Conservation (phyloP, 1,139 yeast genomes). For the Yarrowia galli region DNA sequence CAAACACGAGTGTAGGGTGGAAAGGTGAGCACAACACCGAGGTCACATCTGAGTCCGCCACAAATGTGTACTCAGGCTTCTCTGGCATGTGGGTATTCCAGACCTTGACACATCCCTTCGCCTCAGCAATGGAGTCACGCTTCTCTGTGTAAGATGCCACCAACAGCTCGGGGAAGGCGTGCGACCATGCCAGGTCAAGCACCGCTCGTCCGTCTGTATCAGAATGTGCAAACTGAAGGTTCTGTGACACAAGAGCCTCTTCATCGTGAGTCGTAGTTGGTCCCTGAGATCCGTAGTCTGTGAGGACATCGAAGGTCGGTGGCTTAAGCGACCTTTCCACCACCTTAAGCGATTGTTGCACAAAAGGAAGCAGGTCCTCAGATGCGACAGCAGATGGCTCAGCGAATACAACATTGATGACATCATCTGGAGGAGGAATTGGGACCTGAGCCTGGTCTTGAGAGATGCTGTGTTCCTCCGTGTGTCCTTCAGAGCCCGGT, state of each 20-base stretch:
- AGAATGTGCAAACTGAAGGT: conserved; percentile 45
- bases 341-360: conserved; percentile 54
- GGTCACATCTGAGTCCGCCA: conserved; percentile 54
- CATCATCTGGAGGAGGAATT: neutral
- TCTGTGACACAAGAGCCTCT: conserved; percentile 40
- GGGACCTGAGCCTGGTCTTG: neutral
- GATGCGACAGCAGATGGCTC: conserved; percentile 11
- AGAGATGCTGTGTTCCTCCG: neutral
- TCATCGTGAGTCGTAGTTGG: conserved; percentile 22
- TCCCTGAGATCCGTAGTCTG: conserved; percentile 47
- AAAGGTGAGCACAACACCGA: conserved; percentile 52
- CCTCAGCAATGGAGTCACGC: conserved; percentile 44
- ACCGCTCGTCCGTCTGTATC: conserved; percentile 50
- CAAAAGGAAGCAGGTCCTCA: conserved; percentile 46
- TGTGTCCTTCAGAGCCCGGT: neutral
- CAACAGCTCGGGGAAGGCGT: conserved; percentile 55
- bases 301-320: conserved; percentile 52
- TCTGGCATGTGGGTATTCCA: conserved; percentile 54
- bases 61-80: conserved; percentile 60
- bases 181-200: conserved; percentile 56
- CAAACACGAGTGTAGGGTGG: conserved; percentile 53
- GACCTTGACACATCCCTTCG: conserved; percentile 52
- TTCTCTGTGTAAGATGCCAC: conserved; percentile 52
- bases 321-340: conserved; percentile 53
- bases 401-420: conserved; percentile 4